Percentiles rank a stretch among this genome's conserved stretches.
These are phyloP conservation scores for Cercospora sp. DNA, from an alignment of 2,329 filamentous ascomycete genomes.

Conservation along the genomic window DNA sequence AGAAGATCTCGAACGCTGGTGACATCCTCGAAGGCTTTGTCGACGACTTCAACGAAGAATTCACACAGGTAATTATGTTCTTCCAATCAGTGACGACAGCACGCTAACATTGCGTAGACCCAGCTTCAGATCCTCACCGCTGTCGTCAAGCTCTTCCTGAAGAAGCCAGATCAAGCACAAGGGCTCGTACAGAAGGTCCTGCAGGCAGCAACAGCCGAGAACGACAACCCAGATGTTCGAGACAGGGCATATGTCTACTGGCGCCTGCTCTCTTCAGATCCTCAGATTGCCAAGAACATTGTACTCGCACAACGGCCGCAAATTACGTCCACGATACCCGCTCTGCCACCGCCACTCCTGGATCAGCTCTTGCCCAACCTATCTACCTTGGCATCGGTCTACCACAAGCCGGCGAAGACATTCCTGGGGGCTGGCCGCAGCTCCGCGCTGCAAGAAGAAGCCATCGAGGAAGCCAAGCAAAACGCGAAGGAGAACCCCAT, in stretches of 20 bases:
- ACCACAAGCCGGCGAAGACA: conserved; percentile 97
- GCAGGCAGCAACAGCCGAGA: conserved; percentile 87
- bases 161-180: conserved; percentile 91
- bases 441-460: conserved; percentile 89
- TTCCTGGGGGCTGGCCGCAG: conserved; percentile 95
- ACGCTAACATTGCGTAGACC: conserved; percentile 60
- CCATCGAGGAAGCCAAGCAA: conserved; percentile 92
- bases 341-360: conserved; percentile 76
- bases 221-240: conserved; percentile 95
- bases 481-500: conserved; percentile 93
- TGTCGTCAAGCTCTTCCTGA: conserved; percentile 95
- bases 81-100: background rate
- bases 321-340: conserved; percentile 91
- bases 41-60: conserved; percentile 92
- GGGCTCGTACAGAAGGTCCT: conserved; percentile 90
- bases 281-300: conserved; percentile 87
- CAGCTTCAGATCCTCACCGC: conserved; percentile 96
- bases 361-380: conserved; percentile 89
- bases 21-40: conserved; percentile 91
- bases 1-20: conserved; percentile 98
- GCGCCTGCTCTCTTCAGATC: conserved; percentile 89
- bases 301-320: conserved; percentile 91
- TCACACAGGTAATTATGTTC: conserved; percentile 69
- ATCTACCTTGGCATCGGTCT: conserved; percentile 92
- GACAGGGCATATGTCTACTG: conserved; percentile 98